Conservation (phyloP, 192 early-diverging fungal genomes). For the Linnemannia hyalina region DNA sequence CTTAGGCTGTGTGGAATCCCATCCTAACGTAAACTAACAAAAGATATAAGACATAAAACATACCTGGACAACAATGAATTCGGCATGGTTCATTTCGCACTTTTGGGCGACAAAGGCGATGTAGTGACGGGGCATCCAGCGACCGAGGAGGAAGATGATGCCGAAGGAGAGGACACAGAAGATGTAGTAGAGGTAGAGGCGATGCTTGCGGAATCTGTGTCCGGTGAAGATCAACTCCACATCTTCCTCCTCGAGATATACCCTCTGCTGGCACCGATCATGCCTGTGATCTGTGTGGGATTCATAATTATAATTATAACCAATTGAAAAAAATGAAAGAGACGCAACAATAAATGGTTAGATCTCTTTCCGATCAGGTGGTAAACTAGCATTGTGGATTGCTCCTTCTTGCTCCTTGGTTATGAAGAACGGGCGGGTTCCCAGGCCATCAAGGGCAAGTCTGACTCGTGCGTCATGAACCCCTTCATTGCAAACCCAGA, state of each 20-base stretch:
- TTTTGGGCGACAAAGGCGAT: slow-evolving; percentile 75
- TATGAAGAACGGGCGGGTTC: background rate
- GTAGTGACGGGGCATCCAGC: slow-evolving; percentile 88
- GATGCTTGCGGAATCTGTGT: slow-evolving; percentile 64
- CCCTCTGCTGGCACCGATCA: slow-evolving; percentile 46
- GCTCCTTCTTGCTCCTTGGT: background rate
- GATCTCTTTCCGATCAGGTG: background rate
- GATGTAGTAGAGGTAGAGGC: slow-evolving; percentile 72
- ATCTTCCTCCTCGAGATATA: slow-evolving; percentile 81
- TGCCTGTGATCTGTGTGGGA: slow-evolving; percentile 24
- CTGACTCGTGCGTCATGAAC: background rate
- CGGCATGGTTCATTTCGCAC: slow-evolving; percentile 79
- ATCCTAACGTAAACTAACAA: background rate
- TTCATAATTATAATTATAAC: background rate
- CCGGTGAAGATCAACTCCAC: slow-evolving; percentile 75
- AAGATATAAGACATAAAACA: background rate
- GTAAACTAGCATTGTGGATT: background rate
- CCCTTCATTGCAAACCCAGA: background rate
- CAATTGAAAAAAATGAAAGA: background rate
- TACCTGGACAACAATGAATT: slow-evolving; percentile 76
- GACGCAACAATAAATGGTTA: background rate
- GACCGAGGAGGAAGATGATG: slow-evolving; percentile 78
- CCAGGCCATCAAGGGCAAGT: background rate
- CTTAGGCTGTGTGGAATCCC: background rate
- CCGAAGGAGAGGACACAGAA: slow-evolving; percentile 78